Base-by-base conservation (phyloP, 1,284 basidiomycete genomes). In the Tetrapyrgos nigripes region DNA sequence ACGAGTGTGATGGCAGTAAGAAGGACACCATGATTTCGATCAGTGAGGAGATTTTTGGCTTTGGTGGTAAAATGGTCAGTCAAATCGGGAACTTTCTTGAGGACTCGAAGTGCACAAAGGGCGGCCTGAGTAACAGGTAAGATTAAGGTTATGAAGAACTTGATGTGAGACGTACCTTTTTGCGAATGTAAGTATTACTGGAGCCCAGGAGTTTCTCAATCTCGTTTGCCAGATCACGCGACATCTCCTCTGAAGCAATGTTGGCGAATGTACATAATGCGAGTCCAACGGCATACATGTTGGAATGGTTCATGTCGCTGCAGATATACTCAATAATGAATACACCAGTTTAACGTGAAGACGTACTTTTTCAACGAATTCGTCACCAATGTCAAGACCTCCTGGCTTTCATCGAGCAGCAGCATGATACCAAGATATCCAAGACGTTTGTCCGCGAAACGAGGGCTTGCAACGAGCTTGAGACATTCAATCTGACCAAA, bases 401-500 rank as follows among this genome's bases (percentile, higher is more conserved):
- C 97, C 70, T 97, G 96, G 69, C 94, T 98, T 82, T 99, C 97
- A 70, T 99, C 97, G 62, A 99, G 78, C 43, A 99, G 77, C 58
- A 99, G 80, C 97, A 99, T 99, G 68, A 99, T 98, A 1, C 97
- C 97, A 47, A 99, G 80, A 71, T 99, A 99, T 2, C 97, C 97
- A 23, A 99, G 81, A 31, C 97, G 86, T 79, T 99, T 99, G 81
- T 99, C 97, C 49, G 92, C 87, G 78, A 99, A 99, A 56, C 96
- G 83, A 13, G 97, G 95, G 66, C 94, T 95, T n/a, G 97, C 97
- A 46, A 99, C 97, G 53, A 99, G 89, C 78, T 99, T 99, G 65
- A 99, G 83, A 78, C 97, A 99, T 81, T 99, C 97, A 74, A 99
- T 98, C 82, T 99, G 97, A 51, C 97, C 97, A 72, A 98, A 99